phyloP scores from a whole-genome alignment of 2,329 filamentous ascomycete species.

The Fusarium abutilonis region DNA sequence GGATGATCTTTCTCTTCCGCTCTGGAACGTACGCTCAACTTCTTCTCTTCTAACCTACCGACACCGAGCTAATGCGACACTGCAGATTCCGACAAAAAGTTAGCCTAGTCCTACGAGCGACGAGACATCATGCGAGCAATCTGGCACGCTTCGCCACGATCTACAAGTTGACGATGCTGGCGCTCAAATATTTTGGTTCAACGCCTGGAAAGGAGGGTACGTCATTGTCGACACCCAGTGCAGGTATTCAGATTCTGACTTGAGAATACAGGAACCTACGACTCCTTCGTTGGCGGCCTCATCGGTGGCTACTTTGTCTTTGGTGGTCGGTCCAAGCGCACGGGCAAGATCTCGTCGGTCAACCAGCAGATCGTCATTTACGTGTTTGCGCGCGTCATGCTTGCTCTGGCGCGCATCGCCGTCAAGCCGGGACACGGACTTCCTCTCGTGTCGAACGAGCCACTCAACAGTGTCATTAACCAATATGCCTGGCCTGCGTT shows the following conservation, averaged over 20 bases:
- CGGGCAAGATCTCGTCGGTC: conserved; percentile 77
- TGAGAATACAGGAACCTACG: conserved; percentile 67
- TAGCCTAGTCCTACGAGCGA: conserved; percentile 82
- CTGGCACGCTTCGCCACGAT: conserved; percentile 89
- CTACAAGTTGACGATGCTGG: conserved; percentile 85
- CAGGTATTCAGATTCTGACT: neutral
- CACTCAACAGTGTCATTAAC: conserved; percentile 62
- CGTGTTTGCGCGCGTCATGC: conserved; percentile 89
- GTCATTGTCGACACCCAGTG: conserved; percentile 39
- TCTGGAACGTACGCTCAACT: conserved; percentile 75
- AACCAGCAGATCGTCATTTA: conserved; percentile 99
- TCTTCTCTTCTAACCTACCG: conserved; percentile 1
- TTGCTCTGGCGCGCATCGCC: conserved; percentile 84
- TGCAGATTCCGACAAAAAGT: conserved; percentile 76
- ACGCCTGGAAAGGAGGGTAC: conserved; percentile 68
- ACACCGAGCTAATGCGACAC: conserved; percentile 30
- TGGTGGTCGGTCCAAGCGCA: conserved; percentile 70
- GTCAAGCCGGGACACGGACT: conserved; percentile 71
- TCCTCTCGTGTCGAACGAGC: conserved; percentile 60
- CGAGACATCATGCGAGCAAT: conserved; percentile 88
- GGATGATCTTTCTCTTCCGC: conserved; percentile 97
- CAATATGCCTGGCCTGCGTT: conserved; percentile 91
- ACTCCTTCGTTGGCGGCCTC: conserved; percentile 86
- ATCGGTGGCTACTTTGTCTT: conserved; percentile 94
- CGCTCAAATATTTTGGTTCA: conserved; percentile 71